Evolutionary conservation across 2,329 filamentous ascomycete species (phyloP), one percentile per base, ranked within the genome.

Genomic region (Fusarium fujikuroi): DNA sequence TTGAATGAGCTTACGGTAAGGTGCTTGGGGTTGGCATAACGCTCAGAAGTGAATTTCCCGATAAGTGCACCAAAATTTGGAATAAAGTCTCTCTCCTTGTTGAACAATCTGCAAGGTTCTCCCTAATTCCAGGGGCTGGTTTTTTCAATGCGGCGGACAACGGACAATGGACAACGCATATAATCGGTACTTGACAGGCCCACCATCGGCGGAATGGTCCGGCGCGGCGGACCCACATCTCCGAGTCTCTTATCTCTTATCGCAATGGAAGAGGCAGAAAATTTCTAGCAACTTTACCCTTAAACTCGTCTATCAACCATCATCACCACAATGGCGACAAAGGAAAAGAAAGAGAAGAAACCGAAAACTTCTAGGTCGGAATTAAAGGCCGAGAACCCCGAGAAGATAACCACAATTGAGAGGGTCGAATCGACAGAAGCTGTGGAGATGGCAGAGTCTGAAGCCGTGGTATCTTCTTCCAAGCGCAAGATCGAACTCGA

Each of bases 401-500:
- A 60, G 44, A 67, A 63, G 59, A 14, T 36, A 11, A 28, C 49
- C 53, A 49, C 76, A 49, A 36, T 46, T 32, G 66, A 76, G 59
- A 61, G 70, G 60, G 56, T 46, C 40, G 67, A 71, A 57, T 39
- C 66, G 16, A 60, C 70, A 61, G 52, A 63, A 54, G 63, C 69
- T 53, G 64, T 57, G 49, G 66, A 74, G 30, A 72, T 72, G 54
- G 40, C 63, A 42, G 63, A 68, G 19, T 37, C 69, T 43, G 67
- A 76, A 28, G 68, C 66, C 34, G 57, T 59, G n/a, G 52, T 52
- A 7, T 49, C 69, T 30, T 79, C 79, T 7, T 61, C 74, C 63
- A 92, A 97, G 85, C 92, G 93, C 82, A 96, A 95, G 83, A 85
- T 90, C 56, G 83, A 86, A 61, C 82, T 88, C 61, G 88, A 91